Percentiles rank a stretch among this genome's conserved stretches.
Evolutionary conservation across 805 yeast genomes (phyloP).

Genomic region (Ogataea neopini): DNA sequence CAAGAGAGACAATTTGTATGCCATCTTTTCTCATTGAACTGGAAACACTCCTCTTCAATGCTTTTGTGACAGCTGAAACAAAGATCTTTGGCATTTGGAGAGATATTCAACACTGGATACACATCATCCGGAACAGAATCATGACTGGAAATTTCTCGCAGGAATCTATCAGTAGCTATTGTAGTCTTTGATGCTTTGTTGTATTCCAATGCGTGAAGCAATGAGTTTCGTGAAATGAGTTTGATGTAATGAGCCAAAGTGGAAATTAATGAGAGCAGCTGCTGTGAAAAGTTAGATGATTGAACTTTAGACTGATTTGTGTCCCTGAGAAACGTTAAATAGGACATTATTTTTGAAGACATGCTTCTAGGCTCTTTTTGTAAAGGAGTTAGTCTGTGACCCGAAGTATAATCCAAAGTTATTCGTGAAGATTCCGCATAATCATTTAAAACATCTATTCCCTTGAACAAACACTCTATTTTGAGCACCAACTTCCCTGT

Average conservation of each 20-base stretch:
- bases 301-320: constrained; percentile 38
- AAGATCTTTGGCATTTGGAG: constrained; percentile 68
- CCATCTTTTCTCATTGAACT: constrained; percentile 69
- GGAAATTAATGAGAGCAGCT: constrained; percentile 77
- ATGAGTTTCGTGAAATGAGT: constrained; percentile 76
- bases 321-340: constrained; percentile 79
- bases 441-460: constrained; percentile 55
- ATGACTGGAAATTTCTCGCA: constrained; percentile 53
- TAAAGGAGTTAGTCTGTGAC: constrained; percentile 38
- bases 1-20: constrained; percentile 77
- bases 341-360: constrained; percentile 87
- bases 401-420: constrained; percentile 23
- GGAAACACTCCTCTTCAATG: constrained; percentile 81
- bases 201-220: constrained; percentile 70
- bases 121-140: constrained; percentile 41
- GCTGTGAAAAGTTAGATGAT: constrained; percentile 51
- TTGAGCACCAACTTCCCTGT: constrained; percentile 73
- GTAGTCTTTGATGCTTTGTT: constrained; percentile 60
- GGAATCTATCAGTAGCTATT: constrained; percentile 61
- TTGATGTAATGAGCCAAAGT: constrained; percentile 92
- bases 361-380: constrained; percentile 77
- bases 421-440: constrained; percentile 23
- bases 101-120: constrained; percentile 46
- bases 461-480: constrained; percentile 74
- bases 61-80: constrained; percentile 72